Percentiles rank a stretch among this genome's conserved stretches.
Conservation (phyloP, 2,329 filamentous ascomycete species). For the Xylariaceae sp. region DNA sequence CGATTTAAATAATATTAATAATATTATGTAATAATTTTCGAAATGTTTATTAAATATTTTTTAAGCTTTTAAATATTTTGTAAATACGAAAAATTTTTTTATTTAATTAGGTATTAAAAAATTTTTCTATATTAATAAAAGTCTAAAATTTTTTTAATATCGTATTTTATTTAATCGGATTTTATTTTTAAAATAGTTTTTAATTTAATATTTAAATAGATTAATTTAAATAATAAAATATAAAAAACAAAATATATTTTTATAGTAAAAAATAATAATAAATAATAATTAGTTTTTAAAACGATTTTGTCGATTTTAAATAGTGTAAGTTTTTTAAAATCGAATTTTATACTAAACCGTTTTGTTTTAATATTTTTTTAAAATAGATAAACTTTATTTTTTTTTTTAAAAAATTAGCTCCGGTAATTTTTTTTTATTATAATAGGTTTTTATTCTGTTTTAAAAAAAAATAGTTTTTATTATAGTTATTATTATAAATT, state of each 20-base stretch:
- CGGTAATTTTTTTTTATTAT: too few species aligned
- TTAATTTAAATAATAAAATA: neutral
- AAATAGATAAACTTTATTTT: neutral
- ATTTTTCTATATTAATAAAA: neutral
- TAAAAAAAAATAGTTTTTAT: neutral
- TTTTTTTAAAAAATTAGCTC: neutral
- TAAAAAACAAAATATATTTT: neutral
- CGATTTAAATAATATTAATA: neutral
- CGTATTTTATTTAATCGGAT: neutral
- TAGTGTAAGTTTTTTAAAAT: too few species aligned
- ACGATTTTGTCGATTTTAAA: neutral
- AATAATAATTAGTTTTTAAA: neutral
- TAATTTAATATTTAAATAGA: neutral
- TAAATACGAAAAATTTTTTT: neutral
- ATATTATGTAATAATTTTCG: neutral
- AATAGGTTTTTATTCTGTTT: neutral
- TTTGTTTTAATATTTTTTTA: too few species aligned
- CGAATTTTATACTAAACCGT: too few species aligned
- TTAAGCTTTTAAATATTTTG: neutral
- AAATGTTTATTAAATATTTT: neutral
- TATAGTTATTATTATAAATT: neutral
- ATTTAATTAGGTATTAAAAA: neutral
- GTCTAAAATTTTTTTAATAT: neutral
- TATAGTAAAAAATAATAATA: neutral
- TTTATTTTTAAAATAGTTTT: neutral